These are phyloP conservation scores for Teratosphaeria zuluensis DNA, from an alignment of 2,329 filamentous ascomycete genomes.

Conservation along the genomic window DNA sequence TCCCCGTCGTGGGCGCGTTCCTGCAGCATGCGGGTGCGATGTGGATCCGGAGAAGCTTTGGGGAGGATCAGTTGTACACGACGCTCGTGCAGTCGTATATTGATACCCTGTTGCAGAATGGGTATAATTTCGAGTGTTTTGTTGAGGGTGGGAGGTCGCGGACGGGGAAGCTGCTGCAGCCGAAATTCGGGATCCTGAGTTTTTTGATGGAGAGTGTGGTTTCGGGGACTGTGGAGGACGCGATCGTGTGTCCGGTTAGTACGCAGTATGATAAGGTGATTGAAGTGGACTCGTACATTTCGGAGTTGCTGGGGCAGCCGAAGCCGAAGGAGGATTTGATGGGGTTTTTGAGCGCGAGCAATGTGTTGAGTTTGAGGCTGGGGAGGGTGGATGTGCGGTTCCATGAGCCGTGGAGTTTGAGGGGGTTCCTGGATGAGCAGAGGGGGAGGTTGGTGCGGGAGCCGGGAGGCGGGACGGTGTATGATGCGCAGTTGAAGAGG, in stretches of 20 bases:
- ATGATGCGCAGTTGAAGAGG: conserved; percentile 44
- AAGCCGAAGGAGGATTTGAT: conserved; percentile 92
- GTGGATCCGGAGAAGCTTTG: conserved; percentile 90
- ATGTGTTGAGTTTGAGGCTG: conserved; percentile 76
- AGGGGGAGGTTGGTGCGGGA: conserved; percentile 38
- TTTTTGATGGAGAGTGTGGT: conserved; percentile 87
- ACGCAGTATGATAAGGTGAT: conserved; percentile 99
- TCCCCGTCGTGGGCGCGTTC: conserved; percentile 80
- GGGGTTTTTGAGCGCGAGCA: conserved; percentile 82
- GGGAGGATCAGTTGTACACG: conserved; percentile 79
- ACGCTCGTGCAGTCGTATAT: conserved; percentile 95
- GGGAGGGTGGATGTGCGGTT: conserved; percentile 93
- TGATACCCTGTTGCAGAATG: conserved; percentile 79
- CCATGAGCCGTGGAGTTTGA: conserved; percentile 88
- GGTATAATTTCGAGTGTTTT: conserved; percentile 94
- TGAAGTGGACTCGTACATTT: conserved; percentile 93
- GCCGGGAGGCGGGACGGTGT: conserved; percentile 22
- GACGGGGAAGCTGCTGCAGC: conserved; percentile 85
- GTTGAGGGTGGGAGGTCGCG: conserved; percentile 89
- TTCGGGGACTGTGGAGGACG: conserved; percentile 78
- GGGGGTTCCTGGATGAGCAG: conserved; percentile 71
- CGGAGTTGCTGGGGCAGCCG: conserved; percentile 81
- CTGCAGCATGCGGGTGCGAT: conserved; percentile 92
- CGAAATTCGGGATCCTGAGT: conserved; percentile 89
- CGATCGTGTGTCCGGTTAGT: conserved; percentile 88